Conservation (phyloP, 192 early-diverging fungal genomes). For the Podochytrium sp. region DNA sequence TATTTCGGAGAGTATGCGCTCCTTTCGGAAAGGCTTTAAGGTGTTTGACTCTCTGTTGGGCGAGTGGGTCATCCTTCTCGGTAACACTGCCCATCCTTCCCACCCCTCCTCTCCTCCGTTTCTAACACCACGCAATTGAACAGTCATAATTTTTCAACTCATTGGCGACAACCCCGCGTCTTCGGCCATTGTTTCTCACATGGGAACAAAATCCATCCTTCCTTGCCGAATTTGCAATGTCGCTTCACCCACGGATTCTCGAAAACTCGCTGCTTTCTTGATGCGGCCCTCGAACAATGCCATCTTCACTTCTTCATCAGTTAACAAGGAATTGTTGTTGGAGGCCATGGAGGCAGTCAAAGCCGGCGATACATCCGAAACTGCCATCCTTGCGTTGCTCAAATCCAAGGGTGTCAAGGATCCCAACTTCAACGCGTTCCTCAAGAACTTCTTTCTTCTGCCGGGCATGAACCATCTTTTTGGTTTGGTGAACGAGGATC, state of each 20-base stretch:
- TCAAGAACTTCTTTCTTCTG: background rate
- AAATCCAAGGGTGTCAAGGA: slow-evolving; percentile 2
- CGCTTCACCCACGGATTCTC: background rate
- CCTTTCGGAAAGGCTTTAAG: slow-evolving; percentile 3
- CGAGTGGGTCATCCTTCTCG: slow-evolving; percentile 22
- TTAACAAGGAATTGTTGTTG: background rate
- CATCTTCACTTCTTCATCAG: background rate
- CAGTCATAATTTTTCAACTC: background rate
- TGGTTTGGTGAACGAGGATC: background rate
- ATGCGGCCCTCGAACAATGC: background rate
- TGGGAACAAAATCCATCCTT: background rate
- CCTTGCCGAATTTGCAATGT: slow-evolving; percentile 11
- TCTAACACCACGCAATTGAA: background rate
- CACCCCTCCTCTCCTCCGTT: background rate
- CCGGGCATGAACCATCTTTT: background rate
- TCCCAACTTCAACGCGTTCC: background rate
- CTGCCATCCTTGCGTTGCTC: background rate
- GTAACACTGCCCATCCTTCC: too few species aligned
- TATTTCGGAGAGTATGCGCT: background rate
- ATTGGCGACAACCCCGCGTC: slow-evolving; percentile 8
- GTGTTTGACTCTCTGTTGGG: background rate
- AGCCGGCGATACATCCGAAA: background rate
- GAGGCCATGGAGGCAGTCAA: background rate
- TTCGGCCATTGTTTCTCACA: background rate
- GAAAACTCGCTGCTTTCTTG: background rate